Evolutionary conservation across 768 basidiomycete species (phyloP).

Genomic region (Pleurotus platypus): DNA sequence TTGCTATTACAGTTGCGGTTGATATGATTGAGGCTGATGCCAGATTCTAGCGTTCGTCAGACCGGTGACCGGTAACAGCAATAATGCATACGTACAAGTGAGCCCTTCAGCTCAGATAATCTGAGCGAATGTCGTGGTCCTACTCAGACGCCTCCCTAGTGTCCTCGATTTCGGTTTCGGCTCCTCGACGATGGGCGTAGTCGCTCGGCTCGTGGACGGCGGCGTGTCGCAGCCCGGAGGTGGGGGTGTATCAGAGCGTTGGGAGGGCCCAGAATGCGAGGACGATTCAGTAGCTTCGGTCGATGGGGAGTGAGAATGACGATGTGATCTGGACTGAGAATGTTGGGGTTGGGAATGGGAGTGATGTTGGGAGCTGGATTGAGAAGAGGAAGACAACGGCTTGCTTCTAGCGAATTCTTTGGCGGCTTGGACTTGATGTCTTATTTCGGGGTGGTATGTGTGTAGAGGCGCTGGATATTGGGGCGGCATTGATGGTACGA

Average conservation of each 20-base stretch:
- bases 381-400: not conserved
- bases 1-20: no score
- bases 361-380: not conserved
- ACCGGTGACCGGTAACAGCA: no score
- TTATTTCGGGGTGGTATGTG: not conserved
- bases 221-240: not conserved
- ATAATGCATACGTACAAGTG: no score
- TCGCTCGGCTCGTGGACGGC: not conserved
- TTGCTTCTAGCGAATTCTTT: not conserved
- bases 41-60: no score
- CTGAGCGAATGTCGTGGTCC: not conserved
- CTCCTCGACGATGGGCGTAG: not conserved
- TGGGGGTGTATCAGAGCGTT: not conserved
- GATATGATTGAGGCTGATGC: no score
- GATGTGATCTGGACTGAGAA: not conserved
- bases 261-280: not conserved
- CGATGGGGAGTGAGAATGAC: no score
- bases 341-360: not conserved
- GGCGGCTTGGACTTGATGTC: not conserved
- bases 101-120: not conserved
- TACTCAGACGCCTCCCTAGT: not conserved
- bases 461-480: not conserved
- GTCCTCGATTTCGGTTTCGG: not conserved
- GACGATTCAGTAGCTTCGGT: no score
- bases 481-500: not conserved